Evolutionary conservation across 441 rosid genomes (phyloP).

Genomic region (Omphalea diandra): DNA sequence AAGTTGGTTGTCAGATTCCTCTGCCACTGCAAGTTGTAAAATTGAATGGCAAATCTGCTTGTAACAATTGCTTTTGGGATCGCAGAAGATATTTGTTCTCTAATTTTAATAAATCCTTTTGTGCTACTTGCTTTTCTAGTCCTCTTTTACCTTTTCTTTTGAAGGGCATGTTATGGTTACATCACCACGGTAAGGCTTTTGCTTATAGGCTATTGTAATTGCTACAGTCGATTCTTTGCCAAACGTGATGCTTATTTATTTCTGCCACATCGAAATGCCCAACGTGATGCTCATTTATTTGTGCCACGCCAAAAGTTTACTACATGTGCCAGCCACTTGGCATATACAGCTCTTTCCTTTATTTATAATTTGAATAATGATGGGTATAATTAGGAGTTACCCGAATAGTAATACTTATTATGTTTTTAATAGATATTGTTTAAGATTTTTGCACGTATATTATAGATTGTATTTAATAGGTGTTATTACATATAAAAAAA

Average conservation of each 20-base stretch:
- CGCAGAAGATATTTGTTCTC: not conserved
- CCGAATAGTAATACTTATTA: too few species aligned
- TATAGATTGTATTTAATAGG: too few species aligned
- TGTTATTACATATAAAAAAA: too few species aligned
- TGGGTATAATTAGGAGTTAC: too few species aligned
- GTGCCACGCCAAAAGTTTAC: slow-evolving; percentile 5
- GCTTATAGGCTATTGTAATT: not conserved
- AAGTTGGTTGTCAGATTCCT: not conserved
- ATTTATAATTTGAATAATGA: too few species aligned
- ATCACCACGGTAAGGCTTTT: not conserved
- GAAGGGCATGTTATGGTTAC: slow-evolving; percentile 10
- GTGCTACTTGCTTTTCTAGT: not conserved
- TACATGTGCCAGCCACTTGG: slow-evolving; percentile 16
- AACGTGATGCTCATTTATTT: too few species aligned
- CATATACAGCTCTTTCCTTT: slow-evolving; percentile 4
- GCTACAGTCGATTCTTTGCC: not conserved
- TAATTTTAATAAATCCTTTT: slow-evolving; percentile 8
- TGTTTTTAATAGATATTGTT: too few species aligned
- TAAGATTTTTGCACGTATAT: too few species aligned
- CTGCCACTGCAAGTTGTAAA: slow-evolving; percentile 6
- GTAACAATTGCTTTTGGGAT: not conserved
- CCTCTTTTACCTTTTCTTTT: slow-evolving; percentile 1
- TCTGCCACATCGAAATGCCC: not conserved
- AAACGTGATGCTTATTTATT: not conserved
- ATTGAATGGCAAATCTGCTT: not conserved